Base-by-base conservation (phyloP, 192 early-diverging fungal species). In the Allomyces javanicus region DNA sequence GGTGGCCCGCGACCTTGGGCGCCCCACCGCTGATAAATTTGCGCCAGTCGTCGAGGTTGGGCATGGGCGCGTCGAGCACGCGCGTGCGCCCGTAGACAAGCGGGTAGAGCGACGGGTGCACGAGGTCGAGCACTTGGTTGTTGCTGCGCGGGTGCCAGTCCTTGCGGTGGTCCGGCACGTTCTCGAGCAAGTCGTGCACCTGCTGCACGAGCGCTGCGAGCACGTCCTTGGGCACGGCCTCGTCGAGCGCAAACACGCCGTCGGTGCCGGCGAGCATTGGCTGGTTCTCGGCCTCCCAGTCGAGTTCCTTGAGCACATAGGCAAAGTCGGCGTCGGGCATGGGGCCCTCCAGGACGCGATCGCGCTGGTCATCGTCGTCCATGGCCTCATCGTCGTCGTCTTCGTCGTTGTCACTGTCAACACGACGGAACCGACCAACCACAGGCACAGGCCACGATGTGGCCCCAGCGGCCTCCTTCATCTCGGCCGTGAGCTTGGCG, bases 21-120 rank as follows among this genome's bases (percentile, higher is more conserved):
- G 27, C 24, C 25, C 27, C 44, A 21, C 23, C 11, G 25, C 61
- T 22, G 65, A 17, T 58, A 43, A 9, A 62, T 26, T 11, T 55
- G 44, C 24, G 50, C 12, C 10, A 27, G 33, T 62, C 25, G 68
- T 67, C 14, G 61, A 21, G 65, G 72, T 24, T 27, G 68, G 14
- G 4, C 61, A 12, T 33, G 62, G 14, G 24, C 23, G 26, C 22
- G 24, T 43, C 61, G 44, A 24, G 19, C 19, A 22, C 22, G 22
- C 25, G 74, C 73, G 24, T 44, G 17, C 10, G 72, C 75, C 55
- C 67, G 67, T 10, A 76, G 3, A 77, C 64, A 1, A 82, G 69
- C 64, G 76, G 76, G 67, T 68, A 79, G 11, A 82, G 73, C 64
- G 78, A 80, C 11, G 77, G 81, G 61, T 82, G 74, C 10, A 82